These are phyloP conservation scores for Bjerkandera adusta DNA, from an alignment of 1,284 basidiomycete species.

Conservation along the genomic window DNA sequence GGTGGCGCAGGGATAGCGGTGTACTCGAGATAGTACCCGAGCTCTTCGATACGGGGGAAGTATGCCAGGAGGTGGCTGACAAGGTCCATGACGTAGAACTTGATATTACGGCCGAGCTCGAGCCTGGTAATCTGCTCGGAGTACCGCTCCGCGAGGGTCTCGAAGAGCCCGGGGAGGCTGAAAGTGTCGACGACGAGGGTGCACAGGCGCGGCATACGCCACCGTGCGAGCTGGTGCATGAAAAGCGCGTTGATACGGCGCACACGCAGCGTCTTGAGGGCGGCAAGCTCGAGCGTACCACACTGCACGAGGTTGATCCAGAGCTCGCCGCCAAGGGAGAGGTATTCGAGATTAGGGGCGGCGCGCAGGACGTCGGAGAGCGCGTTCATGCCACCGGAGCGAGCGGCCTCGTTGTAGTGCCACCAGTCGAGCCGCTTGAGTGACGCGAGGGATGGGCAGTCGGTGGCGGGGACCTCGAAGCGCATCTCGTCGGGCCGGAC, in stretches of 20 bases:
- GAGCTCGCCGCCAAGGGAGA: slow-evolving; percentile 37
- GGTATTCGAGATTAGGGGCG: slow-evolving; percentile 55
- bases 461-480: slow-evolving; percentile 52
- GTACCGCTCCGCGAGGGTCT: slow-evolving; percentile 44
- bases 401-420: slow-evolving; percentile 55
- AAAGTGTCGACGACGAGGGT: slow-evolving; percentile 47
- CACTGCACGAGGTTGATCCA: slow-evolving; percentile 19
- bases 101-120: slow-evolving; percentile 55
- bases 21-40: slow-evolving; percentile 60
- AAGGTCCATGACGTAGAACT: slow-evolving; percentile 47
- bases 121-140: slow-evolving; percentile 50
- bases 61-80: slow-evolving; percentile 42
- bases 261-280: slow-evolving; percentile 53
- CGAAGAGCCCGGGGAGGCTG: slow-evolving; percentile 32
- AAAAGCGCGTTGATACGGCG: slow-evolving; percentile 47
- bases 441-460: slow-evolving; percentile 43
- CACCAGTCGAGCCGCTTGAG: slow-evolving; percentile 69
- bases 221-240: slow-evolving; percentile 45
- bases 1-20: slow-evolving; percentile 34
- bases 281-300: slow-evolving; percentile 29
- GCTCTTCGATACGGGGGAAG: slow-evolving; percentile 45
- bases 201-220: slow-evolving; percentile 52
- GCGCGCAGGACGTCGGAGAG: slow-evolving; percentile 47
- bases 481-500: slow-evolving; percentile 29
- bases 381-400: slow-evolving; percentile 65